A percentile compares a stretch with the other conserved stretches of the same genome.
These are phyloP conservation scores for Talaromyces sp. DNA, from an alignment of 2,329 filamentous ascomycete genomes.

Conservation along the genomic window DNA sequence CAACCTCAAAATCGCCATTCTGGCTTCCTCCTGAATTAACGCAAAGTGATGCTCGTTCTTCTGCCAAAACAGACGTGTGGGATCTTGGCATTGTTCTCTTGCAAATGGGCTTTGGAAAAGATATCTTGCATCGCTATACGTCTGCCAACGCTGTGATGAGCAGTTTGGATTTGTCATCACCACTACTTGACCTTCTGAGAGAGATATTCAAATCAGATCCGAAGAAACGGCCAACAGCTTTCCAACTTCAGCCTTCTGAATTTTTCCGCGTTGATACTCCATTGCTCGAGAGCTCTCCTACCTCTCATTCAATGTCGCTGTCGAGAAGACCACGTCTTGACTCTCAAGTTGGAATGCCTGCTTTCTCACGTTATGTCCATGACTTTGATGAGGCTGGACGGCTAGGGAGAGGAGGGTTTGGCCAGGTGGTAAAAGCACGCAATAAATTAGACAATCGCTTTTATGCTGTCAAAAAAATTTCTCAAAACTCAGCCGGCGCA, in stretches of 20 bases:
- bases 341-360: constrained; percentile 51
- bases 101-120: constrained; percentile 88
- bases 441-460: constrained; percentile 91
- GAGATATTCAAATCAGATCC: constrained; percentile 81
- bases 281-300: constrained; percentile 29
- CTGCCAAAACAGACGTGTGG: constrained; percentile 86
- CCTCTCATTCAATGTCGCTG: constrained; percentile 41
- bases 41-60: constrained; percentile 50
- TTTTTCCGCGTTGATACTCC: constrained; percentile 39
- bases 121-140: constrained; percentile 68
- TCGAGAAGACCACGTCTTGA: constrained; percentile 55
- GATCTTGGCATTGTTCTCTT: constrained; percentile 86
- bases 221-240: constrained; percentile 78
- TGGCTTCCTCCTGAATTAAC: constrained; percentile 78
- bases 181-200: constrained; percentile 72
- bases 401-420: constrained; percentile 89
- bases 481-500: constrained; percentile 66
- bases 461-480: constrained; percentile 96
- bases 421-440: constrained; percentile 89
- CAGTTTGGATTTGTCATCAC: constrained; percentile 64
- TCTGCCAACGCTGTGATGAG: constrained; percentile 72
- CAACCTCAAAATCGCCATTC: constrained; percentile 68
- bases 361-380: constrained; percentile 71
- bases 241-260: constrained; percentile 58
- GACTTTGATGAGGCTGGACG: constrained; percentile 89